A percentile compares a stretch with the other conserved stretches of the same genome.
These are phyloP conservation scores for Climacium dendroides DNA, from an alignment of 225 moss, liverwort and hornwort genomes.

Conservation along the genomic window DNA sequence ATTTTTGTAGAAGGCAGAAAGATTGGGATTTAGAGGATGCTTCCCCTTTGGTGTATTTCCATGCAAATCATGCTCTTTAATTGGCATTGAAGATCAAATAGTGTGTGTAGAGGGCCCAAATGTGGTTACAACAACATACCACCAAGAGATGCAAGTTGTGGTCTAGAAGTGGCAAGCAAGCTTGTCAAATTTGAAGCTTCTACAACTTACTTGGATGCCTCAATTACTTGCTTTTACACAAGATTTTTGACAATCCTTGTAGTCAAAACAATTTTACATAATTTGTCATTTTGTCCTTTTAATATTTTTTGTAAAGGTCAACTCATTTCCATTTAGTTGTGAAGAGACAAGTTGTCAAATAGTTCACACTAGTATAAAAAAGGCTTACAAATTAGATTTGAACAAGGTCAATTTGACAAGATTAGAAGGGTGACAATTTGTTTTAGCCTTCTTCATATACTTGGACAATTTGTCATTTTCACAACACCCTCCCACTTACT, in stretches of 20 bases:
- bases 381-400: too few relatives aligned
- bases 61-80: conserved; percentile 12
- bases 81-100: background rate
- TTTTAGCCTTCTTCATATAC: too few relatives aligned
- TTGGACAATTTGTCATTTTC: too few relatives aligned
- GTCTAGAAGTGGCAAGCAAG: background rate
- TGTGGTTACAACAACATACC: background rate
- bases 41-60: conserved; percentile 39
- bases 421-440: too few relatives aligned
- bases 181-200: background rate
- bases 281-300: too few relatives aligned
- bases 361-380: too few relatives aligned
- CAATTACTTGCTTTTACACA: background rate
- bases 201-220: conserved; percentile 16
- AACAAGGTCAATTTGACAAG: too few relatives aligned
- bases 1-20: conserved; percentile 16
- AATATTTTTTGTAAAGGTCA: too few relatives aligned
- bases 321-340: too few relatives aligned
- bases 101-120: conserved; percentile 17
- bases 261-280: too few relatives aligned
- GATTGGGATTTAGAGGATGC: conserved; percentile 27
- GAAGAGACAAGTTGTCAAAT: too few relatives aligned
- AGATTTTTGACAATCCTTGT: background rate
- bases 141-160: background rate
- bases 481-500: too few relatives aligned